These are phyloP conservation scores for Hyparrhenia diplandra DNA, from an alignment of 176 grass and related monocot genomes.

Conservation along the genomic window DNA sequence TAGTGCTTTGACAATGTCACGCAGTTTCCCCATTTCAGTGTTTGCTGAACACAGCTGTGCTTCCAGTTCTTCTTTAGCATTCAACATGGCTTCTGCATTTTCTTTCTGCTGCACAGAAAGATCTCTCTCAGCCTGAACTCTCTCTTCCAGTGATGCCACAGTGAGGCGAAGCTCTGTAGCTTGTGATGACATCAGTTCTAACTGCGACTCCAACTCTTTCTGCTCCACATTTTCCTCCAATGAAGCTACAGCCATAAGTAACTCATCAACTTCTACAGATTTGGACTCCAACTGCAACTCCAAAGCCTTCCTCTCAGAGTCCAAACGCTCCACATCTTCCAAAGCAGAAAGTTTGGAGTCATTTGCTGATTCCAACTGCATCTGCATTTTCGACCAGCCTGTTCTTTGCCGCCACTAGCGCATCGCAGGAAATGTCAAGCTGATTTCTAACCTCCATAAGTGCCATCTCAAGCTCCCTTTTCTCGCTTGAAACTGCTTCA, in stretches of 20 bases:
- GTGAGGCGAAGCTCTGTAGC: slow-evolving; percentile 40
- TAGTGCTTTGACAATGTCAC: neutral
- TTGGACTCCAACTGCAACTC: slow-evolving; percentile 57
- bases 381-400: slow-evolving; percentile 77
- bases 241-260: slow-evolving; percentile 49
- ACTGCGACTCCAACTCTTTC: slow-evolving; percentile 59
- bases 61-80: slow-evolving; percentile 34
- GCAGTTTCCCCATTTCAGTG: slow-evolving; percentile 17
- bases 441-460: slow-evolving; percentile 61
- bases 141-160: slow-evolving; percentile 64
- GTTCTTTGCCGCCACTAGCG: slow-evolving; percentile 55
- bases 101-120: slow-evolving; percentile 46
- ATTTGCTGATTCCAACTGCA: slow-evolving; percentile 55
- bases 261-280: slow-evolving; percentile 44
- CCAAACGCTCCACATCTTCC: slow-evolving; percentile 46
- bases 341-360: slow-evolving; percentile 46
- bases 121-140: slow-evolving; percentile 41
- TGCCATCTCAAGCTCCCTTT: slow-evolving; percentile 55
- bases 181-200: slow-evolving; percentile 51
- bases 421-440: slow-evolving; percentile 55
- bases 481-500: slow-evolving; percentile 56
- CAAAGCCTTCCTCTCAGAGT: slow-evolving; percentile 53
- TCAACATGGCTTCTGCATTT: slow-evolving; percentile 27
- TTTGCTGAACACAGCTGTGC: slow-evolving; percentile 15
- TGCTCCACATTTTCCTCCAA: slow-evolving; percentile 63